phyloP scores from a whole-genome alignment of 495 filamentous ascomycete genomes.

The Penicillium salamii region DNA sequence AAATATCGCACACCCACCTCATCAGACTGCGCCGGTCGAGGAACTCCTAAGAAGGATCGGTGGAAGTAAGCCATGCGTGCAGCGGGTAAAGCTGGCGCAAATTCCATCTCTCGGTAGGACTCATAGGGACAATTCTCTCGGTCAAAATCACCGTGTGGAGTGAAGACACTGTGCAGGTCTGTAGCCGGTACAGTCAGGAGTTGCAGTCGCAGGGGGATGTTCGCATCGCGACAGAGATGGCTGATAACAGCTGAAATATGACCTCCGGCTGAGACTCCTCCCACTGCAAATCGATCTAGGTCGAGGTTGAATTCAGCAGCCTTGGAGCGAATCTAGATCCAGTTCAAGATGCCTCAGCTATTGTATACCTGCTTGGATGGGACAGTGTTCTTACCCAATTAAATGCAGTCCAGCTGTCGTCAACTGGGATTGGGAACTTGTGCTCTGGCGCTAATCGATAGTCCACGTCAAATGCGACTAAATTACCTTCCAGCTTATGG shows the following conservation, averaged over 20 bases:
- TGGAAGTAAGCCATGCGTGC: slow-evolving; percentile 42
- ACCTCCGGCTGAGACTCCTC: slow-evolving; percentile 38
- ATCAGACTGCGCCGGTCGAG: slow-evolving; percentile 28
- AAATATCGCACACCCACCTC: no score
- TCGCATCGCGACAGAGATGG: slow-evolving; percentile 35
- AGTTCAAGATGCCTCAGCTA: background rate
- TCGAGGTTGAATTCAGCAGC: slow-evolving; percentile 34
- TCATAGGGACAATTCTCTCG: slow-evolving; percentile 34
- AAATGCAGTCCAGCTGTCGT: slow-evolving; percentile 42
- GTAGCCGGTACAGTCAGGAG: slow-evolving; percentile 36
- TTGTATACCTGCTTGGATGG: background rate
- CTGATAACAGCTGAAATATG: slow-evolving; percentile 37
- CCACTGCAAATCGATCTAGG: slow-evolving; percentile 27
- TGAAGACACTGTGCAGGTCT: slow-evolving; percentile 34
- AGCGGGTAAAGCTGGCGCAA: slow-evolving; percentile 28
- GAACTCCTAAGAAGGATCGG: slow-evolving; percentile 34
- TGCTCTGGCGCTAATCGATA: slow-evolving; percentile 39
- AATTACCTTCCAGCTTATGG: slow-evolving; percentile 30
- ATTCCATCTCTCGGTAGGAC: slow-evolving; percentile 42
- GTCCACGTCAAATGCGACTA: slow-evolving; percentile 40
- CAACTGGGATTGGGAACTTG: slow-evolving; percentile 31
- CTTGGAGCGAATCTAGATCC: slow-evolving; percentile 29
- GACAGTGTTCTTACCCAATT: slow-evolving; percentile 29
- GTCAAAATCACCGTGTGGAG: slow-evolving; percentile 33
- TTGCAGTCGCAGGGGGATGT: slow-evolving; percentile 34